A percentile compares a stretch with the other conserved stretches of the same genome.
These are phyloP conservation scores for Penicillium steckii DNA, from an alignment of 495 filamentous ascomycete species.

Conservation along the genomic window DNA sequence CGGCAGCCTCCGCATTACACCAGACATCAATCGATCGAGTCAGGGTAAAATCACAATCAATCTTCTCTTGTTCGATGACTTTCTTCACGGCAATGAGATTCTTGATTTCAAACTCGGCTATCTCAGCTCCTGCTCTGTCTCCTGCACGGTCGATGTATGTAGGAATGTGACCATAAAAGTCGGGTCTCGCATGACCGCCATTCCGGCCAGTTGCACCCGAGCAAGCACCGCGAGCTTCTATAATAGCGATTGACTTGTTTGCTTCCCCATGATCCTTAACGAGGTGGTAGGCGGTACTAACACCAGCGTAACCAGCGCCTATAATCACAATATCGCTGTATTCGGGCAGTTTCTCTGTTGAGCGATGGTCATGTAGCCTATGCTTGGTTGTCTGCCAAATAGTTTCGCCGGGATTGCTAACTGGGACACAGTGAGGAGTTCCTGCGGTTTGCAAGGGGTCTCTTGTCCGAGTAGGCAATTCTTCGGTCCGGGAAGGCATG, in stretches of 20 bases:
- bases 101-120: constrained; percentile 32
- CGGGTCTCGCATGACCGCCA: constrained; percentile 35
- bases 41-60: constrained; percentile 42
- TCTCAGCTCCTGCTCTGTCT: constrained; percentile 16
- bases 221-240: constrained; percentile 38
- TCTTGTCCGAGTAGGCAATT: background rate
- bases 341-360: constrained; percentile 43
- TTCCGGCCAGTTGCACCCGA: constrained; percentile 43
- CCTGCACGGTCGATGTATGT: constrained; percentile 26
- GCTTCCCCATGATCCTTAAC: constrained; percentile 28
- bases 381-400: constrained; percentile 65
- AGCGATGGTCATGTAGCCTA: constrained; percentile 51
- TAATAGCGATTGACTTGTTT: constrained; percentile 26
- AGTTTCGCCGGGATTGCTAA: constrained; percentile 53
- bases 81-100: constrained; percentile 32
- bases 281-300: constrained; percentile 59
- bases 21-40: constrained; percentile 37
- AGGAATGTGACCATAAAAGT: constrained; percentile 34
- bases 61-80: constrained; percentile 32
- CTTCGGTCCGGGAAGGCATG: constrained; percentile 1
- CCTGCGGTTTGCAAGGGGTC: constrained; percentile 5
- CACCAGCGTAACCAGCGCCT: constrained; percentile 69
- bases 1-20: constrained; percentile 28
- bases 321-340: constrained; percentile 63
- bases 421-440: constrained; percentile 34